Conservation (phyloP, 208 protist genomes). For the Crithidia fasciculata region DNA sequence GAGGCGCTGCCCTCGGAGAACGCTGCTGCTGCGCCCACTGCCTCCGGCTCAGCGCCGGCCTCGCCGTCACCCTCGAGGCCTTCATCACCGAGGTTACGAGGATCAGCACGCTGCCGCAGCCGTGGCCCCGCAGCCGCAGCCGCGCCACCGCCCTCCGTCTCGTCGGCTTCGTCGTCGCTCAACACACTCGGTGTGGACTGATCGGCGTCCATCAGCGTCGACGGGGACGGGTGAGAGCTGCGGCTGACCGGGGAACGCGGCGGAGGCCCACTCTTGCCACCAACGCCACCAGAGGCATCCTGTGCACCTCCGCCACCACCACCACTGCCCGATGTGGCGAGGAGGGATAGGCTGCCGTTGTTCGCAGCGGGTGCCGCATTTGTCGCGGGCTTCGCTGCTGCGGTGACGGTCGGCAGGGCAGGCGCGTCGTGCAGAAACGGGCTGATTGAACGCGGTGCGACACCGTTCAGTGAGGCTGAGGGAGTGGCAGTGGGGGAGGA, state of each 20-base stretch:
- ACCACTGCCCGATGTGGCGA: too few species aligned
- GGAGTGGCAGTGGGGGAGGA: not conserved
- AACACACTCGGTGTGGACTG: conserved; percentile 70
- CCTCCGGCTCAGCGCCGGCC: not conserved
- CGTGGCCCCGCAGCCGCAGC: not conserved
- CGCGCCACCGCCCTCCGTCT: not conserved
- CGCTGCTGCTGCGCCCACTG: not conserved
- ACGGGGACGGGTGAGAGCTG: conserved; percentile 3
- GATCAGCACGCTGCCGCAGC: not conserved
- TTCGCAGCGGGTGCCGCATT: not conserved
- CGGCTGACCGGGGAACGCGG: not conserved
- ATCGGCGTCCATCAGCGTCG: conserved; percentile 32
- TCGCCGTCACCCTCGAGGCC: conserved; percentile 5
- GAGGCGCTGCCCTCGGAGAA: not conserved
- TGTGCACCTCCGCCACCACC: too few species aligned
- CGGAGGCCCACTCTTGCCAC: too few species aligned
- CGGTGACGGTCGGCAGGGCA: not conserved
- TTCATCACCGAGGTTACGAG: conserved; percentile 28
- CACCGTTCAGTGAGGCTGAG: not conserved
- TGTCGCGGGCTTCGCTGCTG: not conserved
- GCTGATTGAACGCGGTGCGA: conserved; percentile 6
- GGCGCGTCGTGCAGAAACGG: not conserved
- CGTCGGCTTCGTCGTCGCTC: conserved; percentile 33
- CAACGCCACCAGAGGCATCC: too few species aligned
- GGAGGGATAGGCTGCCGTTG: not conserved